These are phyloP conservation scores for Globisporangium emineosum DNA, from an alignment of 352 stramenopile species.

Conservation along the genomic window DNA sequence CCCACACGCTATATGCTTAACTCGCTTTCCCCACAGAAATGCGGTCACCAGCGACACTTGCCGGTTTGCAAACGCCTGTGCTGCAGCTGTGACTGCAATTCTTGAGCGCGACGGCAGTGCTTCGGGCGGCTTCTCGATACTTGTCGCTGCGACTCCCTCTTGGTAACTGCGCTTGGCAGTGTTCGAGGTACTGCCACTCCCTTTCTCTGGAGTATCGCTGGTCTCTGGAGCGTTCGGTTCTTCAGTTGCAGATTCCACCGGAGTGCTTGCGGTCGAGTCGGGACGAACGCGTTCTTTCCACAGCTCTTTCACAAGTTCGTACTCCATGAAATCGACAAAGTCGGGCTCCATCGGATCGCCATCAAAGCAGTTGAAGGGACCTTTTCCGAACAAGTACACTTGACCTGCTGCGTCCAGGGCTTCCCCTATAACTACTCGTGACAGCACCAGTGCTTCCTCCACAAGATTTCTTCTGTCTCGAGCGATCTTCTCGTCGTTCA, in stretches of 20 bases:
- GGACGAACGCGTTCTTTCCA: conserved; percentile 60
- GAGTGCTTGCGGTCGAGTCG: background rate
- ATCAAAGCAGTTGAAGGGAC: conserved; percentile 60
- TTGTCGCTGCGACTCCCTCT: background rate
- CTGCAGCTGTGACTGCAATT: conserved; percentile 37
- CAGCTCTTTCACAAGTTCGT: conserved; percentile 43
- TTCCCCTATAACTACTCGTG: conserved; percentile 41
- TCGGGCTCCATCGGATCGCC: conserved; percentile 49
- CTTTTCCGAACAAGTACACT: conserved; percentile 78
- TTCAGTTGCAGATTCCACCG: background rate
- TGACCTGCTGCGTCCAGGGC: conserved; percentile 72
- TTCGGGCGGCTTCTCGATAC: background rate
- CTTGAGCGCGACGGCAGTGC: conserved; percentile 24
- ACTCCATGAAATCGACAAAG: conserved; percentile 78
- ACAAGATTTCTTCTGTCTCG: conserved; percentile 44
- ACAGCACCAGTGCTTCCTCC: conserved; percentile 41
- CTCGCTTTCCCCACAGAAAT: conserved; percentile 72
- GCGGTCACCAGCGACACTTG: conserved; percentile 63
- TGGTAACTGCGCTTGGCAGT: background rate
- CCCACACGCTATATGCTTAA: conserved; percentile 51
- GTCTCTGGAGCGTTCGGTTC: background rate
- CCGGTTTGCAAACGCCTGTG: conserved; percentile 40
- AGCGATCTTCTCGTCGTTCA: conserved; percentile 49
- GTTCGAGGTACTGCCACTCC: background rate
- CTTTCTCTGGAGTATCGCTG: background rate